Percentiles rank a stretch among this genome's conserved stretches.
These are phyloP conservation scores for Wallacemonas sp. DNA, from an alignment of 208 protist genomes.

Conservation along the genomic window DNA sequence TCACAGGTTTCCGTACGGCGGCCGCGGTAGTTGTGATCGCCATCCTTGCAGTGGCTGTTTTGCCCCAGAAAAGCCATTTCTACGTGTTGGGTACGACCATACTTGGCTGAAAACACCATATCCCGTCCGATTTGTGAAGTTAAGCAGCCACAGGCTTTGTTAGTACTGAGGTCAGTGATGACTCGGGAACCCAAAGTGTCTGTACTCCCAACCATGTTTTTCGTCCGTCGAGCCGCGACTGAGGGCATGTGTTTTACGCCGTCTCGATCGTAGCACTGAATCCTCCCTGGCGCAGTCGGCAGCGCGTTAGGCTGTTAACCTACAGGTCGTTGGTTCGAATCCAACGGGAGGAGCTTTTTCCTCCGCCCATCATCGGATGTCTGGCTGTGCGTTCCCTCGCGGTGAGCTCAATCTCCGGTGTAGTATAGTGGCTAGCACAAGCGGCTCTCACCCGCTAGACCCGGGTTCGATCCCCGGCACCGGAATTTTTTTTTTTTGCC, in stretches of 20 bases:
- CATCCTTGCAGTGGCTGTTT: no score
- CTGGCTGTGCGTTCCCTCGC: not conserved
- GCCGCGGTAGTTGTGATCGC: no score
- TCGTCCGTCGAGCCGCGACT: not conserved
- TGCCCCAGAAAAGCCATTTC: not conserved
- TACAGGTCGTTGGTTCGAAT: slow-evolving; percentile 96
- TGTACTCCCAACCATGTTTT: slow-evolving; percentile 15
- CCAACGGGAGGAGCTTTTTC: slow-evolving; percentile 93
- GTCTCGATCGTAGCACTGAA: not conserved
- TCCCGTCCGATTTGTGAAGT: slow-evolving; percentile 47
- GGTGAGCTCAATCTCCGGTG: slow-evolving; percentile 46
- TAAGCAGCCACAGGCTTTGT: slow-evolving; percentile 37
- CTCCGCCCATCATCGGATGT: not conserved
- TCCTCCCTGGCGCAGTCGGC: slow-evolving; percentile 95
- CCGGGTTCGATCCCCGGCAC: slow-evolving; percentile 93
- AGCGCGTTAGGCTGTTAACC: slow-evolving; percentile 96
- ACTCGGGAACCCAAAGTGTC: slow-evolving; percentile 13
- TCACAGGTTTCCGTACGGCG: no score
- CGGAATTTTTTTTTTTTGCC: slow-evolving; percentile 62
- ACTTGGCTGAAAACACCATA: slow-evolving; percentile 44
- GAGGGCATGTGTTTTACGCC: not conserved
- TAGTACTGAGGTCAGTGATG: slow-evolving; percentile 27
- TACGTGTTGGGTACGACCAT: slow-evolving; percentile 31
- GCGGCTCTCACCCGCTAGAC: slow-evolving; percentile 92
- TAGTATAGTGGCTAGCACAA: slow-evolving; percentile 94